Evolutionary conservation across 2,329 filamentous ascomycete genomes (phyloP), one percentile per base, ranked within the genome.

Genomic region (Chrysosporium queenslandicum): DNA sequence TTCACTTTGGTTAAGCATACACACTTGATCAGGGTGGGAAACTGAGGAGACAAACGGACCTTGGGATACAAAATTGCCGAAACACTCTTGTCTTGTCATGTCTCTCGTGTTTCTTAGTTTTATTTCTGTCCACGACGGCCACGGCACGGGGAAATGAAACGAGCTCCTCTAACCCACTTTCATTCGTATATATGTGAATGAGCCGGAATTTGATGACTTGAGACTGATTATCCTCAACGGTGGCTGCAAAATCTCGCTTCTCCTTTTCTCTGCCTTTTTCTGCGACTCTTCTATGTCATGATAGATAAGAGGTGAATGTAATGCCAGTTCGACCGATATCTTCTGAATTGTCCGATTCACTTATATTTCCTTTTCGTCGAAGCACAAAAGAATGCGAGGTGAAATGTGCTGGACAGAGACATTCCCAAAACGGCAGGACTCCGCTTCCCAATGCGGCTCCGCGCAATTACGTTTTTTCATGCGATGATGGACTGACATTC

Each of bases 271-370:
- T 14, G 40, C 20, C 27, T 29, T 27, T 50, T 41, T 9, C n/a
- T 6, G 5, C 6, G n/a, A 39, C 20, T 50, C 27, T 29, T 42
- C 20, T 27, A 1, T 45, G 12, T 23, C 29, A n/a, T 47, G 45
- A 37, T 47, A 47, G 45, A 47, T 47, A 37, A 20, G 18, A 34
- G 45, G 37, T 52, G 16, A 42, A 43, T 37, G 32, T 20, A 18
- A 52, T 32, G 4, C 25, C n/a, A n/a, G n/a, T n/a, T n/a, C n/a
- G n/a, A n/a, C n/a, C n/a, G n/a, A n/a, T n/a, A n/a, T n/a, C n/a
- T n/a, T n/a, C n/a, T n/a, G n/a, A n/a, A n/a, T n/a, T n/a, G n/a
- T n/a, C n/a, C n/a, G n/a, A n/a, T 4, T 43, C 20, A 1, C 9
- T 18, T 18, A 2, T 37, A 2, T 37, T 37, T 37, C 3, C 2